Evolutionary conservation across 2,329 filamentous ascomycete genomes (phyloP), one percentile per base, ranked within the genome.

Genomic region (Paraphaeosphaeria minitans): DNA sequence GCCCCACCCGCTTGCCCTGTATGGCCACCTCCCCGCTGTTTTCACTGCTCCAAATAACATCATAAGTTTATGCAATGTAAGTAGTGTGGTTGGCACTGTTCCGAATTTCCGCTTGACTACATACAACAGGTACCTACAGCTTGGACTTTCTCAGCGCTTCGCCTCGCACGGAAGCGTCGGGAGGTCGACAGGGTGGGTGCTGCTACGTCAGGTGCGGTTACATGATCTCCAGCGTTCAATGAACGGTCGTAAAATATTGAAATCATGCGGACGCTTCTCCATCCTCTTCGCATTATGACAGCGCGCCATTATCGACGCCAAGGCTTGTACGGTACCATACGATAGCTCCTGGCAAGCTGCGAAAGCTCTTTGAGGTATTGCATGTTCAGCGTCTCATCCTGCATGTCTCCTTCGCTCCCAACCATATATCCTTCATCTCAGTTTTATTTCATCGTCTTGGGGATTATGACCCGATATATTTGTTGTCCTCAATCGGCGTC

Each of bases 141-240:
- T 39, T 6, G 24, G 24, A 27, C 24, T 2, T 16, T 19, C 14
- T 48, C 14, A 16, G 29, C 29, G 27, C 27, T 33, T 19, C 27
- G 12, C 31, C 14, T 1, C 16, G 13, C 24, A 10, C 29, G 29
- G 46, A 48, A 33, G 24, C 22, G n/a, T n/a, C 24, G 46, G 27
- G 9, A 31, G 27, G 9, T 48, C 5, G 31, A n/a, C 16, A 10
- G 48, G n/a, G 12, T 21, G 19, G 24, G 16, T 14, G 35, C 48
- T 51, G 10, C 48, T 41, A 51, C 48, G 48, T 51, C 33, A 51
- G n/a, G 33, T 35, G 14, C n/a, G 48, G 48, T 21, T n/a, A 22
- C 31, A 39, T 39, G 48, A 51, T 27, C 33, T 21, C n/a, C 33
- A 9, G 37, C 16, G 37, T 27, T 24, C 19, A 21, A 43, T 21